Evolutionary conservation across 1,284 basidiomycete genomes (phyloP).

Genomic region (Golubevia sp.): DNA sequence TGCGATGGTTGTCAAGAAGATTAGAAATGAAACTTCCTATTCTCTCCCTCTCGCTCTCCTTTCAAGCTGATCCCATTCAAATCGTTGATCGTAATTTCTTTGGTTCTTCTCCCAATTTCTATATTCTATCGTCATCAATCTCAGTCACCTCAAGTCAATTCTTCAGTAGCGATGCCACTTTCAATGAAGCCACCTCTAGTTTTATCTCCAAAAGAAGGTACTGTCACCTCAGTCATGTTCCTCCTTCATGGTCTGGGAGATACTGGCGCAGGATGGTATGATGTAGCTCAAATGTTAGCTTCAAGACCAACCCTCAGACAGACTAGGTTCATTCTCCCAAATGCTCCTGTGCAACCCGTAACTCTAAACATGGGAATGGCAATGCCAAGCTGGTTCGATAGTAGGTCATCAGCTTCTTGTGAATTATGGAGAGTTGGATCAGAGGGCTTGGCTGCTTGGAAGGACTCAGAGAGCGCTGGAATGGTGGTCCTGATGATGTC

Average conservation of each 20-base stretch:
- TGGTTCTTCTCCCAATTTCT: no score
- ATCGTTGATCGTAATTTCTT: no score
- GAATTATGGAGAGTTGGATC: conserved; percentile 17
- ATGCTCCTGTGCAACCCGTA: conserved; percentile 56
- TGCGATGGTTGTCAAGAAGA: no score
- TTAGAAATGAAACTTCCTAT: no score
- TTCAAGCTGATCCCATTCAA: no score
- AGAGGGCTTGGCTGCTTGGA: background rate
- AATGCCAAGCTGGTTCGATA: conserved; percentile 60
- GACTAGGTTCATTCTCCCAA: conserved; percentile 56
- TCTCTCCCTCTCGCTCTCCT: no score
- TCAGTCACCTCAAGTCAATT: no score
- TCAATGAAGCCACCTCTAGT: no score
- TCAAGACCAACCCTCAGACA: conserved; percentile 45
- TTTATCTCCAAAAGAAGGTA: no score
- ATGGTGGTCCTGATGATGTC: background rate
- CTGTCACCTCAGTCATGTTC: background rate
- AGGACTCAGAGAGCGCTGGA: conserved; percentile 13
- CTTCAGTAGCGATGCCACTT: no score
- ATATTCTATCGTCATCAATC: no score
- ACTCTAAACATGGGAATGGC: conserved; percentile 57
- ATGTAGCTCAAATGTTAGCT: conserved; percentile 55
- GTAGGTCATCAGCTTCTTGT: conserved; percentile 44
- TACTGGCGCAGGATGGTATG: conserved; percentile 50
- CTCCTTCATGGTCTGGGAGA: conserved; percentile 38